Evolutionary conservation across 208 protist species (phyloP).

Genomic region (Acanthamoeba culbertsoni): DNA sequence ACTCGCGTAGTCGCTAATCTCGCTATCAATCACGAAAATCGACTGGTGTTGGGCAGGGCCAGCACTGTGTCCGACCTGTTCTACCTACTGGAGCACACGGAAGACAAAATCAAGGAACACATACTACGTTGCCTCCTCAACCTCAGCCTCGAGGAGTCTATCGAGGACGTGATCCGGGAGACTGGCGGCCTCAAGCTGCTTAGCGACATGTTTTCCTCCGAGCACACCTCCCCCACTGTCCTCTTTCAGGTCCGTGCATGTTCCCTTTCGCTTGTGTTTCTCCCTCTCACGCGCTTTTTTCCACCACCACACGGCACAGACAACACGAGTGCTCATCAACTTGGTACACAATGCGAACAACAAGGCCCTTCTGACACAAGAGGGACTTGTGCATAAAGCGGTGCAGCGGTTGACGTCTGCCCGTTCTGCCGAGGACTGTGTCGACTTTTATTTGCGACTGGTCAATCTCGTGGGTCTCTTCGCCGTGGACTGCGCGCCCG

Average conservation of each 20-base stretch:
- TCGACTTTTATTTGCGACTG: slow-evolving; percentile 31
- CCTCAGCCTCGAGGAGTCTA: neutral
- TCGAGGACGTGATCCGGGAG: slow-evolving; percentile 33
- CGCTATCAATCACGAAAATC: slow-evolving; percentile 4
- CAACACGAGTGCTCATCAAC: slow-evolving; percentile 28
- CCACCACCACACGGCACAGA: neutral
- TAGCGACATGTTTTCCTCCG: neutral
- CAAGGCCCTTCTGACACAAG: neutral
- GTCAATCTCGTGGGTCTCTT: slow-evolving; percentile 24
- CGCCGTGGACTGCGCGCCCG: neutral
- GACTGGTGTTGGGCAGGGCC: neutral
- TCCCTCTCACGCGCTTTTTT: neutral
- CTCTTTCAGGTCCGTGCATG: neutral
- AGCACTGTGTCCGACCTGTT: neutral
- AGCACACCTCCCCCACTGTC: neutral
- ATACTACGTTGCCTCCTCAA: slow-evolving; percentile 26
- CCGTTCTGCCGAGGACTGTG: neutral
- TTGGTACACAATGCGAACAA: slow-evolving; percentile 25
- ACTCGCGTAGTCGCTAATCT: slow-evolving; percentile 30
- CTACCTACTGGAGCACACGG: slow-evolving; percentile 21
- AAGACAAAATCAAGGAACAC: slow-evolving; percentile 16
- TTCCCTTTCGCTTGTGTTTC: neutral
- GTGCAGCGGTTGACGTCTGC: neutral
- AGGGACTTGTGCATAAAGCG: neutral
- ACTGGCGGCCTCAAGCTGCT: neutral